Percentiles rank a stretch among this genome's conserved stretches.
Conservation (phyloP, 495 filamentous ascomycete species). For the Lasiosphaeris hirsuta region DNA sequence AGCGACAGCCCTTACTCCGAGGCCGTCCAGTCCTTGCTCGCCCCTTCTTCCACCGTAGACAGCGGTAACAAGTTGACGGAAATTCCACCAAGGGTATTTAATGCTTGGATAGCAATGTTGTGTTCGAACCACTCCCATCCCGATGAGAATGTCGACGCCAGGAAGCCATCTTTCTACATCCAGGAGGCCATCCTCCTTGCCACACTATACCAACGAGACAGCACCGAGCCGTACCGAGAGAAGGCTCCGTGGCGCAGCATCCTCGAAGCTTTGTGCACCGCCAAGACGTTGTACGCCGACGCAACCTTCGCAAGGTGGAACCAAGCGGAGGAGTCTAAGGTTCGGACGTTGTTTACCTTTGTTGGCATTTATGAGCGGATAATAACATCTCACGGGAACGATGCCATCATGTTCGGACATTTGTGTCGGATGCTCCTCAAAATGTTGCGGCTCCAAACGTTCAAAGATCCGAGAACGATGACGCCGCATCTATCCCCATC, state of each 20-base stretch:
- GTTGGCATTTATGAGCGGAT: constrained; percentile 16
- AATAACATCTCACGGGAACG: constrained; percentile 10
- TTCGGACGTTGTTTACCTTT: constrained; percentile 20
- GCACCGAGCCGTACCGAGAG: constrained; percentile 7
- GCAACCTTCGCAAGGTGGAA: background rate
- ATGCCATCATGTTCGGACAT: constrained; percentile 17
- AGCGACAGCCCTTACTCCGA: constrained; percentile 27
- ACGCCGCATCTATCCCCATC: background rate
- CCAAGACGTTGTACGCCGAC: constrained; percentile 14
- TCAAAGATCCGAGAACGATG: background rate
- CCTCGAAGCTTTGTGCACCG: constrained; percentile 21
- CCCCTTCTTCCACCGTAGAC: constrained; percentile 1
- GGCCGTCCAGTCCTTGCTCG: constrained; percentile 5
- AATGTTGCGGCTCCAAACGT: constrained; percentile 12
- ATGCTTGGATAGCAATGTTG: constrained; percentile 39
- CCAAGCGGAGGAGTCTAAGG: constrained; percentile 1
- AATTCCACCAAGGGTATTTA: constrained; percentile 27
- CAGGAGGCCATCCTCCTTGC: constrained; percentile 21
- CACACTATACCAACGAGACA: constrained; percentile 12
- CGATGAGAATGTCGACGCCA: too few relatives aligned
- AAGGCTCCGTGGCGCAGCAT: constrained; percentile 26
- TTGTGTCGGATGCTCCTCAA: constrained; percentile 24
- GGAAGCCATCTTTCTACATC: background rate
- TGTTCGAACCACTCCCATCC: constrained; percentile 30
- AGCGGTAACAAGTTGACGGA: background rate